Evolutionary conservation across 2,329 filamentous ascomycete genomes (phyloP).

Genomic region (Xylogone sp.): DNA sequence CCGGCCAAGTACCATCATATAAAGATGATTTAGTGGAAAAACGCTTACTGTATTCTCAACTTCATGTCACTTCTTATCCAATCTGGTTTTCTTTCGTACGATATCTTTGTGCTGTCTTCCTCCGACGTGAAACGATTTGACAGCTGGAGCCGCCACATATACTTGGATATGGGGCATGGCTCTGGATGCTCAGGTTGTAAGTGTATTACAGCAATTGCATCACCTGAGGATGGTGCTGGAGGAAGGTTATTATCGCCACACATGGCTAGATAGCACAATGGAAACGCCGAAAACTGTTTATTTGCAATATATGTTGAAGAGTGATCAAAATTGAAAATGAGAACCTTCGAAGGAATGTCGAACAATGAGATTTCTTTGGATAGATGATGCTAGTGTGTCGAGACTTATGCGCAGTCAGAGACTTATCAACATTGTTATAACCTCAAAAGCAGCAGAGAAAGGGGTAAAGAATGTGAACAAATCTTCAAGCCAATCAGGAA

Average conservation of each 20-base stretch:
- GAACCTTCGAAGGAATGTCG: too few relatives aligned
- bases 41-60: neutral
- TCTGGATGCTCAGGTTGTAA: neutral
- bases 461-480: too few relatives aligned
- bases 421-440: too few relatives aligned
- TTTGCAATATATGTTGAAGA: neutral
- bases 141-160: neutral
- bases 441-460: too few relatives aligned
- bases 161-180: neutral
- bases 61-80: conserved; percentile 2
- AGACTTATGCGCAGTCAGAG: too few relatives aligned
- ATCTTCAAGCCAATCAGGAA: too few relatives aligned
- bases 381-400: too few relatives aligned
- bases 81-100: conserved; percentile 2
- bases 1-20: too few relatives aligned
- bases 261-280: neutral
- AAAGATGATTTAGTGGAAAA: too few relatives aligned
- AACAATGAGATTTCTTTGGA: too few relatives aligned
- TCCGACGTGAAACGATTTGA: neutral
- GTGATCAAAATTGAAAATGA: neutral
- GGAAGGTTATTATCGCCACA: conserved; percentile 4
- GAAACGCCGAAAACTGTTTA: neutral
- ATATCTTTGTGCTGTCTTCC: neutral
- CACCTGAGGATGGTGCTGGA: conserved; percentile 2
- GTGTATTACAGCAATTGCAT: conserved; percentile 2